Evolutionary conservation across 805 yeast genomes (phyloP), one percentile per base, ranked within the genome.

Genomic region (Teunomyces barrocoloradensis): DNA sequence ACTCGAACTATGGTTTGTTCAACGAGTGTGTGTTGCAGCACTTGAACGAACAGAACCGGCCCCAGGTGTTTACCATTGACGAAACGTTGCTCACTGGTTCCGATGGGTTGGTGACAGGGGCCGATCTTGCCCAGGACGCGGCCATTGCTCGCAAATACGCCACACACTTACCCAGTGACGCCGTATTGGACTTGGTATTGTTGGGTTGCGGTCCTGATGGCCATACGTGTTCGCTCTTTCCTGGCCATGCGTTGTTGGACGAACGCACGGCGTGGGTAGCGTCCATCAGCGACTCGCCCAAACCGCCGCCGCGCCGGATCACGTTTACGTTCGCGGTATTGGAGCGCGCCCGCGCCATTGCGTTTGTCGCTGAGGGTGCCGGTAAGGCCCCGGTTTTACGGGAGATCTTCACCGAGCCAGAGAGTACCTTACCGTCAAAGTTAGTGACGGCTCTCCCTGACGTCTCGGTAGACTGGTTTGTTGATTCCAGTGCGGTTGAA

Each of bases 191-290:
- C 65, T 70, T 89, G 56, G 71, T 90, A 18, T 70, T 89, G 47
- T 75, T 90, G 53, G 97, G 97, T 18, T 87, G 94, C 64, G 97
- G 97, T 6, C 97, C 97, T 30, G 97, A 90, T 60, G 97, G 97
- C 33, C 97, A 90, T 66, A 90, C 96, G 4, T 88, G 96, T 70
- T 90, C 97, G 0, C 73, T 90, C 53, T 90, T 90, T 79, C 97
- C 97, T 10, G 90, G 85, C 33, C 96, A 89, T 64, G 58, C 65
- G 50, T 74, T 89, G 57, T 73, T 90, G 47, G 53, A 76, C 32
- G 92, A 85, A 61, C 64, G 69, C 23, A 43, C 63, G 7, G 69
- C 74, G 50, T 65, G 67, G 36, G 84, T 90, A 48, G 81, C 91
- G 7, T 68, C 80, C 58, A 80, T 91, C 52, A 74, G 77, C 43